Evolutionary conservation across 345 rosid genomes (phyloP).

Genomic region (Excoecaria cochinchinensis): DNA sequence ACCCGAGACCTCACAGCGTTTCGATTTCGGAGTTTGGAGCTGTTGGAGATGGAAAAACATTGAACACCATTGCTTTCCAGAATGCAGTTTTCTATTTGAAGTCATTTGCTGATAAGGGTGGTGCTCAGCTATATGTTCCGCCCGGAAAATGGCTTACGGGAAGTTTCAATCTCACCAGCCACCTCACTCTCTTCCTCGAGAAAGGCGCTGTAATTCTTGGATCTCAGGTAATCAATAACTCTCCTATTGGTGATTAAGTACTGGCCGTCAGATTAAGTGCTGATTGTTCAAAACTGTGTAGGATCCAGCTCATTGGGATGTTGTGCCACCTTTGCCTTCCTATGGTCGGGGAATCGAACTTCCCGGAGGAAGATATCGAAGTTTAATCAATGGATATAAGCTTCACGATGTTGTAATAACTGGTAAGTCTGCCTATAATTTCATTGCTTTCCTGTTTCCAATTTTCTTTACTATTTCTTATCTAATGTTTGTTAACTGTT

Average conservation of each 20-base stretch:
- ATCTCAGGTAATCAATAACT: conserved; percentile 58
- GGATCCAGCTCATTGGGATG: conserved; percentile 84
- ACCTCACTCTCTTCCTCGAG: conserved; percentile 87
- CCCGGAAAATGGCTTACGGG: conserved; percentile 91
- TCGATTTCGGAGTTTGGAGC: conserved; percentile 93
- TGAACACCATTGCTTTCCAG: conserved; percentile 84
- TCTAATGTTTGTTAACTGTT: conserved; percentile 2
- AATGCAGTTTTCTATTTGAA: conserved; percentile 93
- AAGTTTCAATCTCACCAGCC: conserved; percentile 93
- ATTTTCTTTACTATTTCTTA: neutral
- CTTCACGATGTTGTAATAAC: conserved; percentile 76
- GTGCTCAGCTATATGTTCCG: conserved; percentile 94
- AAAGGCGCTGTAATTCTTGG: conserved; percentile 89
- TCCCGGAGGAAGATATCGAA: conserved; percentile 70
- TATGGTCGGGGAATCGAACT: conserved; percentile 87
- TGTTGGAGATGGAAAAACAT: conserved; percentile 77
- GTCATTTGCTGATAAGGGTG: conserved; percentile 95
- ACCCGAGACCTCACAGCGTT: conserved; percentile 84
- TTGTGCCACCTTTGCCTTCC: conserved; percentile 76
- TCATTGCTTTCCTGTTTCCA: neutral
- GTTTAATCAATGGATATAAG: conserved; percentile 81
- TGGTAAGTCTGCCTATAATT: conserved; percentile 36
- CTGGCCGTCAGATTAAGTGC: too few relatives aligned
- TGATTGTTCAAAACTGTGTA: conserved; percentile 16
- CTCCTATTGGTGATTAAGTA: too few relatives aligned